Base-by-base conservation (phyloP, 306 rosid species). In the Lupinus albus region DNA sequence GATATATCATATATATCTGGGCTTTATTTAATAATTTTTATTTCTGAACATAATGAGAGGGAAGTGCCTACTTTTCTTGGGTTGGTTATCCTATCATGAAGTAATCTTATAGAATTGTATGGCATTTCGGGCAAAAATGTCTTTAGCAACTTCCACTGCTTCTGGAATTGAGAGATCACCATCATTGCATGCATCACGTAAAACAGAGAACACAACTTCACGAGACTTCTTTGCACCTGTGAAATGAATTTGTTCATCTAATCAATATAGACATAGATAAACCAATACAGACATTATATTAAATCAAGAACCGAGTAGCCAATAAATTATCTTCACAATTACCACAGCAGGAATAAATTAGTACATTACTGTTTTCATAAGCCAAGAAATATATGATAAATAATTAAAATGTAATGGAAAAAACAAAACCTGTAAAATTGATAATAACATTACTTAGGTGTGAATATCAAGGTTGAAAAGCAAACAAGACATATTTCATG, bases 161-260 rank as follows among this genome's bases (percentile, higher is more conserved):
- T 92, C 95, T 12, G 51, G 62, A 73, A 86, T 61, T 64, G 95
- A 76, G 83, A 92, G 93, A 67, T 92, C 98, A 0, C 91, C 96
- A 60, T 89, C 87, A 13, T 70, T 67, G 71, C 91, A 89, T 25
- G 96, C 91, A 76, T 87, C 93, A 9, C 38, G 76, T 16, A 92
- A 78, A 73, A 89, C 95, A 30, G 91, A 77, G 66, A 81, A 87
- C 66, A 89, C 81, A 78, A 83, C 91, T 73, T 87, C 88, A 1
- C 93, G 95, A 61, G 95, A 76, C 71, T 78, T 78, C 80, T 92
- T 86, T 25, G 91, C 98, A 75, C 98, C 98, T 87, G 73, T 53
- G 28, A 78, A 78, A 68, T 53, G 39, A 67, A 68, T n/a, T n/a
- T n/a, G n/a, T n/a, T n/a, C n/a, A 83, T 59, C 13, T 75, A 25